phyloP scores from a whole-genome alignment of 257 asterid genomes.

The Ocimum tenuiflorum region DNA sequence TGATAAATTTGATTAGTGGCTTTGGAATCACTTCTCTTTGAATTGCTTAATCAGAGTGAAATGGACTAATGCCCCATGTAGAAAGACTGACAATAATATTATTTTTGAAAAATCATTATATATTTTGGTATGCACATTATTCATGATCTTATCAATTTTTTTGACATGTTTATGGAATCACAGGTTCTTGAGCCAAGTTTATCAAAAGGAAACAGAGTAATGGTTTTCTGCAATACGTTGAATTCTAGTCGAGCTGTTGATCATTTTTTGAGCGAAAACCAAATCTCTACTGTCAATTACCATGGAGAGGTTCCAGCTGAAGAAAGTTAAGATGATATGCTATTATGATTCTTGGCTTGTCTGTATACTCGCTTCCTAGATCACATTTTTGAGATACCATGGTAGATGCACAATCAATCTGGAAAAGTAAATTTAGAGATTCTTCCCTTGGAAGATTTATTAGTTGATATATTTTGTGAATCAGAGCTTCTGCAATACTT shows the following conservation, averaged over 20 bases:
- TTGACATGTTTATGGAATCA: slow-evolving; percentile 15
- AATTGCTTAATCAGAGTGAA: background rate
- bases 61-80: background rate
- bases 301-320: slow-evolving; percentile 99
- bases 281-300: slow-evolving; percentile 83
- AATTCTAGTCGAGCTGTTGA: slow-evolving; percentile 98
- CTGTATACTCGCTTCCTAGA: background rate
- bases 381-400: background rate
- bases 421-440: background rate
- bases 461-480: background rate
- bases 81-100: background rate
- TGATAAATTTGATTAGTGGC: too few relatives aligned
- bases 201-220: slow-evolving; percentile 90
- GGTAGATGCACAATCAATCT: background rate
- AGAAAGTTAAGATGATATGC: slow-evolving; percentile 55
- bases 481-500: background rate
- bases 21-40: too few relatives aligned
- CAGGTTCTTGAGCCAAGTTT: slow-evolving; percentile 99
- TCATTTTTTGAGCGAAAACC: slow-evolving; percentile 76
- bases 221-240: slow-evolving; percentile 96
- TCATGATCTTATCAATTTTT: background rate
- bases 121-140: background rate
- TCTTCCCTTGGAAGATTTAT: background rate
- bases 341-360: background rate
- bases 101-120: background rate